Evolutionary conservation across 805 yeast species (phyloP).

Genomic region (Kuraishia cidri): DNA sequence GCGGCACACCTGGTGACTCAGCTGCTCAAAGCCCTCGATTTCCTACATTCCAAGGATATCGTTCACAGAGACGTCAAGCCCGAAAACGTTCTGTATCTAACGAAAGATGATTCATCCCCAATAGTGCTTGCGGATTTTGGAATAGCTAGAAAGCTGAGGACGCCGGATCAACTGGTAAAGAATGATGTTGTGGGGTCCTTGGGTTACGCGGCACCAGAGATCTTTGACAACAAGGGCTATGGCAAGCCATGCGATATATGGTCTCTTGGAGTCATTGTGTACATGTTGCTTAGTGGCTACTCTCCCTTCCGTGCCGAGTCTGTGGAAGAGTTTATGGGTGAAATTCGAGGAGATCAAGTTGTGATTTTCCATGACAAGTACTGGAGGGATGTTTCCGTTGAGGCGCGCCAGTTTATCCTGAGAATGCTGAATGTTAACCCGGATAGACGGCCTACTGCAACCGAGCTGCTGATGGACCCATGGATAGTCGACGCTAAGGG

Average conservation of each 20-base stretch:
- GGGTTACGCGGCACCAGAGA: conserved; percentile 98
- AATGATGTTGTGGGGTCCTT: conserved; percentile 51
- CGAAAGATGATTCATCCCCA: conserved; percentile 30
- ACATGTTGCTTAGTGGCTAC: conserved; percentile 84
- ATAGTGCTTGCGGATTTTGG: conserved; percentile 44
- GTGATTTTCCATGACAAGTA: conserved; percentile 82
- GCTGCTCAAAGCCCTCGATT: conserved; percentile 38
- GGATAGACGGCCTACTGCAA: conserved; percentile 57
- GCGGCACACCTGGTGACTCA: conserved; percentile 73
- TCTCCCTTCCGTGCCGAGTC: conserved; percentile 86
- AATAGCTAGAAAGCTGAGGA: conserved; percentile 27
- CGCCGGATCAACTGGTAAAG: neutral
- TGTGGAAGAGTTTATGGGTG: conserved; percentile 71
- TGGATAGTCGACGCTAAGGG: conserved; percentile 52
- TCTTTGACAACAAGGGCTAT: conserved; percentile 60
- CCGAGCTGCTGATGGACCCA: conserved; percentile 54
- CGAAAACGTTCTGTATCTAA: conserved; percentile 30
- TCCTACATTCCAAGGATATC: conserved; percentile 31
- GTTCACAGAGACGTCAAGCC: conserved; percentile 48
- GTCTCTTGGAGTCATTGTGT: conserved; percentile 91
- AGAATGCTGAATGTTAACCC: conserved; percentile 66
- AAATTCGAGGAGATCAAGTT: conserved; percentile 63
- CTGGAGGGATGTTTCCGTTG: conserved; percentile 75
- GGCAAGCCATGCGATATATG: conserved; percentile 95
- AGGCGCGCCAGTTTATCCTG: conserved; percentile 73